phyloP scores from a whole-genome alignment of 2,329 filamentous ascomycete species.

The Kalaharituber pfeilii region DNA sequence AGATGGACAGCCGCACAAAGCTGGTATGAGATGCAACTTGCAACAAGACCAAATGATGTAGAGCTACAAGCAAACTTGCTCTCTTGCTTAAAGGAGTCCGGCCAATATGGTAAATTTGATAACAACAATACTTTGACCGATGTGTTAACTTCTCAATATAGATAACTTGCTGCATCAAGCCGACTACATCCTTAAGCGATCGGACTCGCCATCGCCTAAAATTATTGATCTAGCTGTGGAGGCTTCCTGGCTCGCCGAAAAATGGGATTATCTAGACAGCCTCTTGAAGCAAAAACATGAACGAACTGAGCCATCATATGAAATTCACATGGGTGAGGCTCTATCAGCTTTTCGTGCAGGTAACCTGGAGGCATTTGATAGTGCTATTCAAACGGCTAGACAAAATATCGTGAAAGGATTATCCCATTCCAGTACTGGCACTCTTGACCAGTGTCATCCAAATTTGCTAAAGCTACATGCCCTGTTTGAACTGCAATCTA shows the following conservation, averaged over 20 bases:
- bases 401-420: constrained; percentile 55
- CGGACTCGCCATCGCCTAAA: constrained; percentile 34
- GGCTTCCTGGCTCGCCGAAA: constrained; percentile 74
- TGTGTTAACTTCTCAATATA: constrained; percentile 25
- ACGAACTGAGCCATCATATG: constrained; percentile 48
- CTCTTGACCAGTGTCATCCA: constrained; percentile 68
- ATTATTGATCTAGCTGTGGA: constrained; percentile 75
- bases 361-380: constrained; percentile 36
- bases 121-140: too few species aligned
- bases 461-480: constrained; percentile 74
- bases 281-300: constrained; percentile 39
- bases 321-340: constrained; percentile 57
- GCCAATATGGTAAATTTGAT: constrained; percentile 56
- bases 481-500: constrained; percentile 68
- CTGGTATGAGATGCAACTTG: constrained; percentile 87
- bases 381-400: constrained; percentile 46
- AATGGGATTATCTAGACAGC: constrained; percentile 57
- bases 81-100: constrained; percentile 82
- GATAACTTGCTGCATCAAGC: constrained; percentile 76
- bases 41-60: constrained; percentile 56
- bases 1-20: constrained; percentile 89
- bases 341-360: constrained; percentile 42
- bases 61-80: constrained; percentile 71
- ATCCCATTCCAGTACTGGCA: constrained; percentile 59
- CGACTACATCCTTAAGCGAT: constrained; percentile 46